These are phyloP conservation scores for Candolleomyces efflorescens DNA, from an alignment of 768 basidiomycete species.

Conservation along the genomic window DNA sequence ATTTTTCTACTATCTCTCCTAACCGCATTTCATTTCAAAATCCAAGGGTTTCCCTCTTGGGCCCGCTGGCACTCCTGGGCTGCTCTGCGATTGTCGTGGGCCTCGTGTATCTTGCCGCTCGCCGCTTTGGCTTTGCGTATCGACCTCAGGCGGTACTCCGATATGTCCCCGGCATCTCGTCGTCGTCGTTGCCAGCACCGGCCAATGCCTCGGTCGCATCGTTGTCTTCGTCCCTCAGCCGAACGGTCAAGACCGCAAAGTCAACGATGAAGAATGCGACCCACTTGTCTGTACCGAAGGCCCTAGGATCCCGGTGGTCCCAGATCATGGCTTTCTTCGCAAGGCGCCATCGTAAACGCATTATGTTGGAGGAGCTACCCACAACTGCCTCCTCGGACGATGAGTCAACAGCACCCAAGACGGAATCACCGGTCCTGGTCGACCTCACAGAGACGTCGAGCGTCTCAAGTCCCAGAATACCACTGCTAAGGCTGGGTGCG, in stretches of 20 bases:
- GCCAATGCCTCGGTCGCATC: background rate
- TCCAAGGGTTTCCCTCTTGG: background rate
- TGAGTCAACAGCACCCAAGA: background rate
- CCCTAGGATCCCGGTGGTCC: background rate
- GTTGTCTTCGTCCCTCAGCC: background rate
- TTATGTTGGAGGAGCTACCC: constrained; percentile 2
- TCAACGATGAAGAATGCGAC: background rate
- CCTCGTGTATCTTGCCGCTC: background rate
- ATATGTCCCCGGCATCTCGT: background rate
- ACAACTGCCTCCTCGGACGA: background rate
- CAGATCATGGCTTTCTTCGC: background rate
- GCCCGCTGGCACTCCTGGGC: constrained; percentile 8
- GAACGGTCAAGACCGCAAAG: background rate
- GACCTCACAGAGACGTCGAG: constrained; percentile 2
- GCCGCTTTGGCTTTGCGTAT: background rate
- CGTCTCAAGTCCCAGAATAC: background rate
- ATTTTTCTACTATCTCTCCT: background rate
- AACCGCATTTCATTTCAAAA: background rate
- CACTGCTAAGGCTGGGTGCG: background rate
- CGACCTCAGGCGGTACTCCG: background rate
- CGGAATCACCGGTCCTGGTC: background rate
- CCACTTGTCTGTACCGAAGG: background rate
- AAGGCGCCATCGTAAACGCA: background rate
- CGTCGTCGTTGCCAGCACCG: background rate
- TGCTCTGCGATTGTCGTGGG: background rate